Evolutionary conservation across 2,329 filamentous ascomycete species (phyloP).

Genomic region (Tolypocladium ovalisporum): DNA sequence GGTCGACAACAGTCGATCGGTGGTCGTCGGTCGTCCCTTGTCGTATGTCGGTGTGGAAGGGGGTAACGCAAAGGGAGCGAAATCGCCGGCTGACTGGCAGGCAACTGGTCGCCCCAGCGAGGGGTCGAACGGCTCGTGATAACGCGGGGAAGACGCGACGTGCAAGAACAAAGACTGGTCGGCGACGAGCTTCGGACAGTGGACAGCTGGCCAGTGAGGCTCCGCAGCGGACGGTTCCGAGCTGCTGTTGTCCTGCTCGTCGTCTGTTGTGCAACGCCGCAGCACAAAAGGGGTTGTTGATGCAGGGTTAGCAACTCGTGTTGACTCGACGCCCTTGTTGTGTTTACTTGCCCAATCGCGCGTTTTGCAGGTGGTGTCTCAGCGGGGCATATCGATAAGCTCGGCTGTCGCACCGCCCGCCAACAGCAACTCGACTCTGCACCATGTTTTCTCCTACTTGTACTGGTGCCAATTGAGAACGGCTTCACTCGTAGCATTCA

Average conservation of each 20-base stretch:
- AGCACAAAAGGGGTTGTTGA: neutral
- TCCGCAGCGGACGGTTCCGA: neutral
- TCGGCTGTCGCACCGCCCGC: neutral
- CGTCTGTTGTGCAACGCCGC: neutral
- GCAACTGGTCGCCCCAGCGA: neutral
- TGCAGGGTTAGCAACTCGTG: neutral
- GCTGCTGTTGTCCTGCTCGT: neutral
- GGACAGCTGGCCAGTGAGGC: neutral
- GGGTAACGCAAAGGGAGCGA: too few relatives aligned
- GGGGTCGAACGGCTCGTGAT: neutral
- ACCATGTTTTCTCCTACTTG: neutral
- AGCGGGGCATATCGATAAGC: conserved; percentile 9
- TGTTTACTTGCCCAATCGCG: conserved; percentile 4
- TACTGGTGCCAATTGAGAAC: neutral
- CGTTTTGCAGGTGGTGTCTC: neutral
- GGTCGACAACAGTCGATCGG: neutral
- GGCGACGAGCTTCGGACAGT: neutral
- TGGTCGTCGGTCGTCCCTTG: neutral
- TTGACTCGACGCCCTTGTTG: conserved; percentile 1
- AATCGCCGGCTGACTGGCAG: neutral
- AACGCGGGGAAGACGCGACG: neutral
- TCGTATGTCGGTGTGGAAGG: conserved; percentile 2
- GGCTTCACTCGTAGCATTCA: neutral
- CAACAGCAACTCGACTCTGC: neutral
- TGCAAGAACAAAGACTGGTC: neutral